A percentile compares a stretch with the other conserved stretches of the same genome.
Evolutionary conservation across 805 yeast species (phyloP).

Genomic region (Starmerella roubikii): DNA sequence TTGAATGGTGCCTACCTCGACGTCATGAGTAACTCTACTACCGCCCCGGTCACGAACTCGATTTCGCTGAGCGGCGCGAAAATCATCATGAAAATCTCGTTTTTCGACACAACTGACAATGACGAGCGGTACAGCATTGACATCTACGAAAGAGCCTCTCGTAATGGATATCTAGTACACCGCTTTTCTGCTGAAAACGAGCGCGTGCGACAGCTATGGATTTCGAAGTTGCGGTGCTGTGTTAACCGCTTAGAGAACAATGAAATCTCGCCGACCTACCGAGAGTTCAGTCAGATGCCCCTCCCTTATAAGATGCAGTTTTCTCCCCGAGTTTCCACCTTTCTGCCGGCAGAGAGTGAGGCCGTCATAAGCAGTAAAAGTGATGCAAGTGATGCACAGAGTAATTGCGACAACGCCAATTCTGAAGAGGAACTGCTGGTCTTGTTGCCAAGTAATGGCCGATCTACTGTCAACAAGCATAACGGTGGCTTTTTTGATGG

Average conservation of each 20-base stretch:
- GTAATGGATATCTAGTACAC: not conserved
- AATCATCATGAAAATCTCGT: not conserved
- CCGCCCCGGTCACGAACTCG: not conserved
- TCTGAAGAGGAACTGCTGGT: too few species aligned
- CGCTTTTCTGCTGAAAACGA: slow-evolving; percentile 10
- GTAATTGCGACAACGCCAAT: too few species aligned
- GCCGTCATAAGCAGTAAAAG: too few species aligned
- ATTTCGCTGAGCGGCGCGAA: slow-evolving; percentile 2
- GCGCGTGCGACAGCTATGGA: slow-evolving; percentile 5
- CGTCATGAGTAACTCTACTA: not conserved
- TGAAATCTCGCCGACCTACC: not conserved
- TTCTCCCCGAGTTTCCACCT: not conserved
- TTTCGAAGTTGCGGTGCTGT: slow-evolving; percentile 3
- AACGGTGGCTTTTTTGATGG: not conserved
- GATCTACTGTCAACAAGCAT: not conserved
- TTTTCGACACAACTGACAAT: slow-evolving; percentile 5
- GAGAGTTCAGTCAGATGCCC: not conserved
- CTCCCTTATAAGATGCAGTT: not conserved
- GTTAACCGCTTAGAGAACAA: not conserved
- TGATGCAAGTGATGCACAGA: too few species aligned
- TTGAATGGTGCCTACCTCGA: slow-evolving; percentile 10
- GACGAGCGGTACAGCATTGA: slow-evolving; percentile 11
- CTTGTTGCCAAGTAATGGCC: too few species aligned
- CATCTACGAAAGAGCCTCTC: not conserved
- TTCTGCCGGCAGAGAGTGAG: not conserved